A percentile compares a stretch with the other conserved stretches of the same genome.
Evolutionary conservation across 306 rosid genomes (phyloP).

Genomic region (Glycine tomentella): DNA sequence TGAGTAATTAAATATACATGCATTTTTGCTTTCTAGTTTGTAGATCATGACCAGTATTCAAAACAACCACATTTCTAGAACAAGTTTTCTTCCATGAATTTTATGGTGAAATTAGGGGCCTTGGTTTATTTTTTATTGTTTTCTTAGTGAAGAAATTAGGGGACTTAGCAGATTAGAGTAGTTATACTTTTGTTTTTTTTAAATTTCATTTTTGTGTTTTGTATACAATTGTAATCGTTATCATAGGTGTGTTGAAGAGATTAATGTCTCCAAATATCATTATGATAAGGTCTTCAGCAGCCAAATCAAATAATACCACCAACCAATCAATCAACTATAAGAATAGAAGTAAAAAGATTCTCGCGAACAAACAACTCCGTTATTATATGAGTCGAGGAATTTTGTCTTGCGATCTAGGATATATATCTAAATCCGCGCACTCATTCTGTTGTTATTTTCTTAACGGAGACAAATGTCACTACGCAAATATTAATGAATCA

Average conservation of each 20-base stretch:
- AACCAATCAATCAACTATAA: not conserved
- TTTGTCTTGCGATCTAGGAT: not conserved
- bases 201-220: conserved; percentile 30
- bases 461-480: conserved; percentile 4
- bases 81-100: not conserved
- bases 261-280: conserved; percentile 38
- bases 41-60: too few relatives aligned
- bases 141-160: too few relatives aligned
- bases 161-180: too few relatives aligned
- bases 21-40: too few relatives aligned
- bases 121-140: too few relatives aligned
- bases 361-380: conserved; percentile 30
- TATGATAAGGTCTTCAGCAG: conserved; percentile 35
- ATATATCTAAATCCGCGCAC: not conserved
- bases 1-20: conserved; percentile 2
- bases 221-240: conserved; percentile 56
- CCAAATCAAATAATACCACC: conserved; percentile 26
- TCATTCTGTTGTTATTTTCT: conserved; percentile 4
- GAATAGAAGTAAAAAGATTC: conserved; percentile 25
- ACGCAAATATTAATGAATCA: not conserved
- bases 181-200: conserved; percentile 36
- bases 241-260: conserved; percentile 19
- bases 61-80: too few relatives aligned
- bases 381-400: conserved; percentile 43
- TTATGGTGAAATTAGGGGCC: conserved; percentile 27